Evolutionary conservation across 2,329 filamentous ascomycete species (phyloP).

Genomic region (Fusarium sp.): DNA sequence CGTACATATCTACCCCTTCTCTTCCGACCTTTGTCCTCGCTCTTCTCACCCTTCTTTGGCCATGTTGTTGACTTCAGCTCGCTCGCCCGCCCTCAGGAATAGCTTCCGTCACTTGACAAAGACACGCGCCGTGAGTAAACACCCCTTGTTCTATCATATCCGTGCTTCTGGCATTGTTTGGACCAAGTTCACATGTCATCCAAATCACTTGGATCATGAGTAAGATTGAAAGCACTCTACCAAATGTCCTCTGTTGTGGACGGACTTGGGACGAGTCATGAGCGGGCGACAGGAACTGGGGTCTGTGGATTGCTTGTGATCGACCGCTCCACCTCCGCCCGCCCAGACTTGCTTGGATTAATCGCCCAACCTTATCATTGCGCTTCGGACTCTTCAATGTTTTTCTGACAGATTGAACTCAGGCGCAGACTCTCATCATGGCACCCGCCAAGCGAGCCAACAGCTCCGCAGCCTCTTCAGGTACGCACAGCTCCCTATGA

Average conservation of each 20-base stretch:
- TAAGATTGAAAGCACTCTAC: background rate
- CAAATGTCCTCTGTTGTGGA: conserved; percentile 2
- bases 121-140: conserved; percentile 47
- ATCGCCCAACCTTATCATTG: conserved; percentile 4
- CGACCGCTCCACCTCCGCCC: conserved; percentile 21
- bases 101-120: conserved; percentile 53
- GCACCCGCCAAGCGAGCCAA: conserved; percentile 68
- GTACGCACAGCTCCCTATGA: conserved; percentile 53
- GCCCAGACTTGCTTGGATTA: conserved; percentile 13
- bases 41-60: conserved; percentile 35
- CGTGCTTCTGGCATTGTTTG: background rate
- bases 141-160: background rate
- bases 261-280: conserved; percentile 27
- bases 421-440: conserved; percentile 60
- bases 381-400: background rate
- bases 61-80: conserved; percentile 57
- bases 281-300: conserved; percentile 23
- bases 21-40: conserved; percentile 6
- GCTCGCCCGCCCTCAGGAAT: conserved; percentile 54
- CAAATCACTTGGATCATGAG: background rate
- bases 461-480: conserved; percentile 68
- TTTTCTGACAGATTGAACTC: conserved; percentile 24
- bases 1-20: conserved; percentile 26
- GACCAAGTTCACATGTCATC: conserved; percentile 10
- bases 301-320: conserved; percentile 35